Conservation (phyloP, 139 green algal genomes). For the Tetratostichococcus sp. region DNA sequence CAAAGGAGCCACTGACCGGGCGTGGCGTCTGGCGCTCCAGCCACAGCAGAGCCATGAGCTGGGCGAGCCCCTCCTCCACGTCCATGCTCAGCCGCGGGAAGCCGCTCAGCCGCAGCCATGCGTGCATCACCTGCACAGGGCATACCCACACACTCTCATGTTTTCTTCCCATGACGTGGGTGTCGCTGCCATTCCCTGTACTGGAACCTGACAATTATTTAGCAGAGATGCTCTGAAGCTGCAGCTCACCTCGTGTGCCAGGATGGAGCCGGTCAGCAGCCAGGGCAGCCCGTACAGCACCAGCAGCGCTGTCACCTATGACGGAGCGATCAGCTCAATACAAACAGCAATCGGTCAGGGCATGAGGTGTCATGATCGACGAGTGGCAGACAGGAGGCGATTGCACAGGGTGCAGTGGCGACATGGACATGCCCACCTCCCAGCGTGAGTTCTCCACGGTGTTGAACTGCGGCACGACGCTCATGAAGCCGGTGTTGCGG, state of each 20-base stretch:
- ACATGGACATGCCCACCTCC: too few species aligned
- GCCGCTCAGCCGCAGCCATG: constrained; percentile 72
- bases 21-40: constrained; percentile 53
- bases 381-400: too few species aligned
- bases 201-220: too few species aligned
- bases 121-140: constrained; percentile 66
- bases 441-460: neutral
- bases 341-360: too few species aligned
- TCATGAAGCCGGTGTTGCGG: neutral
- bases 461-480: neutral
- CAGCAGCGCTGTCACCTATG: constrained; percentile 74
- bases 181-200: too few species aligned
- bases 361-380: too few species aligned
- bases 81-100: constrained; percentile 49
- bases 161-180: too few species aligned
- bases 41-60: constrained; percentile 91
- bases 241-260: constrained; percentile 73
- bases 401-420: too few species aligned
- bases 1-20: constrained; percentile 12
- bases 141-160: too few species aligned
- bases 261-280: constrained; percentile 75
- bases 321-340: too few species aligned
- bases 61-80: constrained; percentile 88
- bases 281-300: constrained; percentile 84
- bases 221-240: too few species aligned